Conservation (phyloP, 2,329 filamentous ascomycete species). For the Harringtonia aguacate region DNA sequence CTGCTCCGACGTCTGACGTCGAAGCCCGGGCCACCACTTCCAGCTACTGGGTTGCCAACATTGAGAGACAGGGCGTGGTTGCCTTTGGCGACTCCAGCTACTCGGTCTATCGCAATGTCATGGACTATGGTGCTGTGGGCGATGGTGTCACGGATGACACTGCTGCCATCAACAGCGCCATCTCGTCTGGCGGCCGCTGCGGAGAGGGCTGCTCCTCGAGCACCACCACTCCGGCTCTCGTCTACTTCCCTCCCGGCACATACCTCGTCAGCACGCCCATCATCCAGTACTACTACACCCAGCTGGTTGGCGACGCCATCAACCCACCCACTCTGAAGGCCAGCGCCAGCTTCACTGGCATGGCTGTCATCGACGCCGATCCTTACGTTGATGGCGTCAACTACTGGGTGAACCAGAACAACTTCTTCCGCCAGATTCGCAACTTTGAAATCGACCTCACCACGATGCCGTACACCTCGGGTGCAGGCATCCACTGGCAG, state of each 20-base stretch:
- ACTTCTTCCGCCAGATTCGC: slow-evolving; percentile 75
- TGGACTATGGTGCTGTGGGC: slow-evolving; percentile 63
- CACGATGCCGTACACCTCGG: slow-evolving; percentile 45
- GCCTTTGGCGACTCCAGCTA: slow-evolving; percentile 52
- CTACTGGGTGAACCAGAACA: slow-evolving; percentile 73
- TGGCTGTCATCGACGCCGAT: slow-evolving; percentile 81
- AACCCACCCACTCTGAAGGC: slow-evolving; percentile 68
- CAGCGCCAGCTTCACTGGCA: slow-evolving; percentile 60
- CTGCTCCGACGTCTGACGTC: slow-evolving; percentile 1
- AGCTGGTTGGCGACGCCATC: slow-evolving; percentile 74
- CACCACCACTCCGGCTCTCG: slow-evolving; percentile 72
- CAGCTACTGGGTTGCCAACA: slow-evolving; percentile 61
- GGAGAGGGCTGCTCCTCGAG: slow-evolving; percentile 71
- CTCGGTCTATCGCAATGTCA: slow-evolving; percentile 67
- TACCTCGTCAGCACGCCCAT: slow-evolving; percentile 75
- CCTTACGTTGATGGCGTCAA: slow-evolving; percentile 72
- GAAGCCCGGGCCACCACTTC: slow-evolving; percentile 4
- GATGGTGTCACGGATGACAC: slow-evolving; percentile 70
- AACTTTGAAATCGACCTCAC: slow-evolving; percentile 75
- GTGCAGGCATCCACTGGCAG: slow-evolving; percentile 74
- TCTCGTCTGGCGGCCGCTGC: slow-evolving; percentile 69
- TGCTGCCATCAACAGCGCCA: slow-evolving; percentile 74
- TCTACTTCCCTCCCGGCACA: slow-evolving; percentile 86
- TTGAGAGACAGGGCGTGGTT: slow-evolving; percentile 57
- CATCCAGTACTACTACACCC: slow-evolving; percentile 84